phyloP scores from a whole-genome alignment of 169 alveolate genomes.

The Cryptosporidium sp. region DNA sequence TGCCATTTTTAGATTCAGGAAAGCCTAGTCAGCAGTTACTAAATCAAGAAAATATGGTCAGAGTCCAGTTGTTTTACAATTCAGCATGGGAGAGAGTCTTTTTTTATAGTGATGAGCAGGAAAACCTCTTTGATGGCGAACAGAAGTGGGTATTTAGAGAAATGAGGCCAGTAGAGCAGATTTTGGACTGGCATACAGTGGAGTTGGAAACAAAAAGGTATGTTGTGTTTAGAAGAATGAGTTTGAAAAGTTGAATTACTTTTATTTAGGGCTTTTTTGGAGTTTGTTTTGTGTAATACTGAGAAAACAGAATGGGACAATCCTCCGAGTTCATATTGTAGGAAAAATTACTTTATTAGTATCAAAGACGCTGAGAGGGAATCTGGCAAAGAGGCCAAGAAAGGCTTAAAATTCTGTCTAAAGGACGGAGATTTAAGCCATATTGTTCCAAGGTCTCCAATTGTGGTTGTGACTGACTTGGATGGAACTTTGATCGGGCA shows the following conservation, averaged over 20 bases:
- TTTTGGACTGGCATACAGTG: conserved; percentile 25
- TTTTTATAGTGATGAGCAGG: conserved; percentile 29
- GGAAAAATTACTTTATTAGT: conserved; percentile 26
- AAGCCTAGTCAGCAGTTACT: conserved; percentile 1
- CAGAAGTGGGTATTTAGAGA: conserved; percentile 29
- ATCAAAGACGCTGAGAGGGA: not conserved
- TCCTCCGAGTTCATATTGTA: conserved; percentile 29
- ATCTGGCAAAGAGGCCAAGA: not conserved
- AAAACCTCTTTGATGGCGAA: not conserved
- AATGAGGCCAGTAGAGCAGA: not conserved
- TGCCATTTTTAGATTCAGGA: not conserved
- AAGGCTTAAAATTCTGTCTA: conserved; percentile 16
- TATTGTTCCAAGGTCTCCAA: conserved; percentile 18
- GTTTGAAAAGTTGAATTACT: not conserved
- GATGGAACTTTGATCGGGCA: conserved; percentile 78
- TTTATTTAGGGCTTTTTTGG: conserved; percentile 20
- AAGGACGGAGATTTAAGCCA: conserved; percentile 18
- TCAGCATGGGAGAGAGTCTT: conserved; percentile 41
- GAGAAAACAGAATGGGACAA: conserved; percentile 65
- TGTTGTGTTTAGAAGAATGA: not conserved
- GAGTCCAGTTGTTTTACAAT: conserved; percentile 33
- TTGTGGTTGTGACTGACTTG: conserved; percentile 74
- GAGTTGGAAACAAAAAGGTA: conserved; percentile 32
- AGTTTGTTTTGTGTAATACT: conserved; percentile 38
- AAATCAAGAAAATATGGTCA: conserved; percentile 11